A percentile compares a stretch with the other conserved stretches of the same genome.
phyloP scores from a whole-genome alignment of 1,139 yeast species.

The Candida dubliniensis region DNA sequence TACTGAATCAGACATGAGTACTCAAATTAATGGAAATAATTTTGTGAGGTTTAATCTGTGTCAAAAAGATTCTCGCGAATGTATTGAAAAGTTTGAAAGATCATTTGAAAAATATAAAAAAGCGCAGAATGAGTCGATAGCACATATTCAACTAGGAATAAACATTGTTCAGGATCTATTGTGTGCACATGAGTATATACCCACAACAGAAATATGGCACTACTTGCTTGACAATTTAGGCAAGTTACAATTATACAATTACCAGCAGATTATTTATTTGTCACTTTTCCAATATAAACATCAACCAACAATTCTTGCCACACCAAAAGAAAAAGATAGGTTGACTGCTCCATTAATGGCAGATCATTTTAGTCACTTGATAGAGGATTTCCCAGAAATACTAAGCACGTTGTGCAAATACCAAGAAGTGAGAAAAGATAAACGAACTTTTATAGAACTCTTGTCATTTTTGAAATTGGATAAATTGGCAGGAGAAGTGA shows the following conservation, averaged over 20 bases:
- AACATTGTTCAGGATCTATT: constrained; percentile 21
- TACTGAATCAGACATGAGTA: constrained; percentile 19
- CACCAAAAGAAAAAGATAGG: constrained; percentile 1
- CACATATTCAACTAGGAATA: constrained; percentile 26
- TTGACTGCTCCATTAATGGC: constrained; percentile 15
- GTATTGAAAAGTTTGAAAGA: constrained; percentile 17
- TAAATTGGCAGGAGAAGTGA: constrained; percentile 24
- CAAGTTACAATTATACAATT: constrained; percentile 20
- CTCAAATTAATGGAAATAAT: constrained; percentile 6
- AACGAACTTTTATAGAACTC: constrained; percentile 23
- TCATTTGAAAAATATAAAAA: constrained; percentile 19
- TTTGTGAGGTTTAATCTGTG: constrained; percentile 11
- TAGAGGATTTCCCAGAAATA: constrained; percentile 30
- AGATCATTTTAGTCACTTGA: constrained; percentile 23
- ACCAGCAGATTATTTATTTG: constrained; percentile 29
- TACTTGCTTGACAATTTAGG: constrained; percentile 30
- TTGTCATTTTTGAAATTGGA: constrained; percentile 31
- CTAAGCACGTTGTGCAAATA: constrained; percentile 28
- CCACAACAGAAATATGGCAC: constrained; percentile 25
- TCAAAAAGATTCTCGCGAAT: constrained; percentile 16
- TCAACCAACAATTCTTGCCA: constrained; percentile 22
- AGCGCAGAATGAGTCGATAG: constrained; percentile 8
- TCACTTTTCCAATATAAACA: constrained; percentile 25
- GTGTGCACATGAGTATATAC: constrained; percentile 21
- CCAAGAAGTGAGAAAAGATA: constrained; percentile 23